Conservation (phyloP, 208 protist genomes). For the Acanthamoeba triangularis region DNA sequence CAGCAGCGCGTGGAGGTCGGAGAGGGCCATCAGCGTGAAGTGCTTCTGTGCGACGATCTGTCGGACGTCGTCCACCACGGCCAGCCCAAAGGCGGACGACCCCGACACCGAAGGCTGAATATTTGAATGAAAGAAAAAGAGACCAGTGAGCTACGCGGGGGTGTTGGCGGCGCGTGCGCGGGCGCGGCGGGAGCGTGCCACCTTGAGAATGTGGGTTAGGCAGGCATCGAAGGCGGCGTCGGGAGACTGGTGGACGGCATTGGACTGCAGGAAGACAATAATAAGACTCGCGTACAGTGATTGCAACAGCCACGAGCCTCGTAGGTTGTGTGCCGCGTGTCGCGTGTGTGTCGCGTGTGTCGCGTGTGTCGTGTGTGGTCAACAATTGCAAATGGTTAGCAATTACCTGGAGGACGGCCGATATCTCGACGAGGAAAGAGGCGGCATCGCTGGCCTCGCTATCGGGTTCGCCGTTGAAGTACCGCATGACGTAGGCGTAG, state of each 20-base stretch:
- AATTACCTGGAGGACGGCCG: not conserved
- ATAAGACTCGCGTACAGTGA: too few species aligned
- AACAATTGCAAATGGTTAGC: too few species aligned
- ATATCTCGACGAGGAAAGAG: constrained; percentile 5
- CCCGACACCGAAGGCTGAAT: constrained; percentile 18
- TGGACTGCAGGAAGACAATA: not conserved
- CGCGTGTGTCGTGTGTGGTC: not conserved
- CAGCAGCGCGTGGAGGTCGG: constrained; percentile 20
- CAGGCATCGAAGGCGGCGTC: not conserved
- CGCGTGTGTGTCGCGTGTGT: too few species aligned
- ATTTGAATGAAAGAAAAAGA: not conserved
- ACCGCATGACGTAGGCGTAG: constrained; percentile 38
- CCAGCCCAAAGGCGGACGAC: not conserved
- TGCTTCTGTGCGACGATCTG: not conserved
- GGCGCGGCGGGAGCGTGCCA: not conserved
- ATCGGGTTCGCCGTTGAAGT: constrained; percentile 31
- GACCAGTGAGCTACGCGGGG: not conserved
- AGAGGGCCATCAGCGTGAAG: constrained; percentile 54
- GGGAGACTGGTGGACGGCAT: not conserved
- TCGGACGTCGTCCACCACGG: constrained; percentile 27
- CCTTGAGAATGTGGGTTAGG: constrained; percentile 4
- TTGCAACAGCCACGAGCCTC: not conserved
- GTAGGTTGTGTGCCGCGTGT: too few species aligned
- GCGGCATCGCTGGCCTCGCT: constrained; percentile 21
- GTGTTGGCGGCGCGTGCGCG: not conserved